Base-by-base conservation (phyloP, 2,329 filamentous ascomycete species). In the Hymenoscyphus albidus region DNA sequence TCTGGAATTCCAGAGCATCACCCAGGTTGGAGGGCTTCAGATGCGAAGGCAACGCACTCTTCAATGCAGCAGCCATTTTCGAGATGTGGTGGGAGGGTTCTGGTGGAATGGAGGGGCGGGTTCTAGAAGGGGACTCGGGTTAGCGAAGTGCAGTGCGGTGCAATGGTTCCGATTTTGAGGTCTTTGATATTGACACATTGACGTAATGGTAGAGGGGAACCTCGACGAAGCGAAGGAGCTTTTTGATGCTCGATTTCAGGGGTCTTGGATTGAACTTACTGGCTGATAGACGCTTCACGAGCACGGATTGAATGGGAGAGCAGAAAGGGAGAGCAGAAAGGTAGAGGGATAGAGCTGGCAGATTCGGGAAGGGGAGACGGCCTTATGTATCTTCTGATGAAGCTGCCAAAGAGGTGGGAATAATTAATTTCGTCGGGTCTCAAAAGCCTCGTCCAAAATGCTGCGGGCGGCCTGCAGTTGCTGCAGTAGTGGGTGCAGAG, bases 41-140 rank as follows among this genome's bases (percentile, higher is more conserved):
- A 83, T 96, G 94, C 55, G 90, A 83, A 70, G 93, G 92, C 73
- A 97, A 82, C 69, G 91, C 90, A 80, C 86, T 88, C 82, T 86
- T 92, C 73, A 88, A 81, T 72, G 82, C 81, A 75, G 86, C 83
- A 70, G 90, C 88, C 90, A 94, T 94, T 9, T 38, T 58, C 48
- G 48, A 51, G 48, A 31, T 56, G 54, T 57, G 5, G 44, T 22
- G 9, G 27, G 22, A n/a, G 18, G 14, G 4, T 61, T 61, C 18
- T 61, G 31, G 59, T 22, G 42, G 35, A 10, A 18, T 39, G 12
- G 39, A 42, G 42, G 22, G 40, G 27, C 18, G 44, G 40, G 54
- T 61, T 38, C 59, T 61, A 10, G 16, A 18, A 54, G 59, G 14
- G 18, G 22, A n/a, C 3, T 16, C 18, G 42, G 5, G 59, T 61